Conservation (phyloP, 148 eudicot genomes). For the Chenopodium berlandieri region DNA sequence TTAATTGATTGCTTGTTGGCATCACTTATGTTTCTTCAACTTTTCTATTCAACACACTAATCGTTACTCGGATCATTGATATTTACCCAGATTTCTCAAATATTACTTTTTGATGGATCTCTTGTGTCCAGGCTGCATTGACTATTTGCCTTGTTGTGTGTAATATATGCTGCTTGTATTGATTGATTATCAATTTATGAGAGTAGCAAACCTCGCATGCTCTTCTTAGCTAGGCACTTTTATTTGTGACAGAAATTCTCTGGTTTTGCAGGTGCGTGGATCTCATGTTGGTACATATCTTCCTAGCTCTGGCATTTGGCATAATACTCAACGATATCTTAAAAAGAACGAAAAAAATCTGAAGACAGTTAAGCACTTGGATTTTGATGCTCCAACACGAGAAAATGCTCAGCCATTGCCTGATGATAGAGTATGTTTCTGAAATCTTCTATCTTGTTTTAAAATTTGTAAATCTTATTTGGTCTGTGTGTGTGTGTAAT, state of each 20-base stretch:
- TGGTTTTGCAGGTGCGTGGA: constrained; percentile 69
- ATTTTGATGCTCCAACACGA: constrained; percentile 99
- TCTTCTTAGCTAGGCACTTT: neutral
- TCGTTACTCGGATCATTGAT: too few relatives aligned
- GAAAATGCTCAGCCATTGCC: constrained; percentile 77
- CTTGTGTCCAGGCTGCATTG: neutral
- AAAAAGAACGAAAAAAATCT: constrained; percentile 48
- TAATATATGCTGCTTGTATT: neutral
- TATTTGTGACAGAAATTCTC: constrained; percentile 1
- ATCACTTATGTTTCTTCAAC: neutral
- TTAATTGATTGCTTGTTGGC: neutral
- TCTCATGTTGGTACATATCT: constrained; percentile 95
- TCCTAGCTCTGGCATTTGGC: constrained; percentile 94
- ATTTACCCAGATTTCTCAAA: too few relatives aligned
- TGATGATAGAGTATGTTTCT: constrained; percentile 76
- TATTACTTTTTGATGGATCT: too few relatives aligned
- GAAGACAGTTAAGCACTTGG: constrained; percentile 73
- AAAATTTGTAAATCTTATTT: neutral
- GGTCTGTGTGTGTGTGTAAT: neutral
- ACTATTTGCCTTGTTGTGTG: neutral
- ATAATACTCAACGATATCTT: constrained; percentile 80
- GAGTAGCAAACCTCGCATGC: neutral
- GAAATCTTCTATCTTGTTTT: constrained; percentile 3
- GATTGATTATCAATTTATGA: neutral
- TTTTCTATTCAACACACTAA: neutral